A percentile compares a stretch with the other conserved stretches of the same genome.
These are phyloP conservation scores for Noccaea bulbosa DNA, from an alignment of 345 rosid genomes.

Conservation along the genomic window DNA sequence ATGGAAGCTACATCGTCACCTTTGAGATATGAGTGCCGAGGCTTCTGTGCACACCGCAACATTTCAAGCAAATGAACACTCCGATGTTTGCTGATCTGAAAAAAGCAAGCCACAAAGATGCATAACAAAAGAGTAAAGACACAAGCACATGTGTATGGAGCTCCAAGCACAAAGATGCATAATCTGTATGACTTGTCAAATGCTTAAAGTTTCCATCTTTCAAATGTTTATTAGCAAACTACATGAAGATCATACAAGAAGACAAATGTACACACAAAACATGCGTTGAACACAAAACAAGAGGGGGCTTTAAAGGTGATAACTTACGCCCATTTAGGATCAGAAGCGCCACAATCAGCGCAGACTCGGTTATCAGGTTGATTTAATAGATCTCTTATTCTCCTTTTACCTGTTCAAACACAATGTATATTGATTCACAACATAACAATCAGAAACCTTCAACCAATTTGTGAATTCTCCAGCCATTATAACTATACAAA, in stretches of 20 bases:
- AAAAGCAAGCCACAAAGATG: slow-evolving; percentile 22
- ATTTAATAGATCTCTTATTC: slow-evolving; percentile 45
- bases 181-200: neutral
- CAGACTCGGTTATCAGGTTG: slow-evolving; percentile 65
- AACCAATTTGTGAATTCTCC: neutral
- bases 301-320: neutral
- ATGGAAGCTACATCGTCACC: slow-evolving; percentile 47
- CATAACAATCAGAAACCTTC: neutral
- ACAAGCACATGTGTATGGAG: neutral
- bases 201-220: neutral
- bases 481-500: slow-evolving; percentile 3
- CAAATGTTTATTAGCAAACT: neutral
- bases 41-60: slow-evolving; percentile 94
- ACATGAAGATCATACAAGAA: neutral
- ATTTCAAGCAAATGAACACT: slow-evolving; percentile 90
- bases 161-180: neutral
- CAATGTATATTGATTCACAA: slow-evolving; percentile 6
- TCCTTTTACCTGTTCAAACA: slow-evolving; percentile 38
- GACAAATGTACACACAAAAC: neutral
- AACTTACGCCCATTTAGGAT: slow-evolving; percentile 98
- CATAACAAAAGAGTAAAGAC: neutral
- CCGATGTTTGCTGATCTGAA: slow-evolving; percentile 77
- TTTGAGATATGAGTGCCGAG: slow-evolving; percentile 94
- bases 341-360: slow-evolving; percentile 92
- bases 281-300: neutral